These are phyloP conservation scores for Botrytis deweyae DNA, from an alignment of 2,329 filamentous ascomycete species.

Conservation along the genomic window DNA sequence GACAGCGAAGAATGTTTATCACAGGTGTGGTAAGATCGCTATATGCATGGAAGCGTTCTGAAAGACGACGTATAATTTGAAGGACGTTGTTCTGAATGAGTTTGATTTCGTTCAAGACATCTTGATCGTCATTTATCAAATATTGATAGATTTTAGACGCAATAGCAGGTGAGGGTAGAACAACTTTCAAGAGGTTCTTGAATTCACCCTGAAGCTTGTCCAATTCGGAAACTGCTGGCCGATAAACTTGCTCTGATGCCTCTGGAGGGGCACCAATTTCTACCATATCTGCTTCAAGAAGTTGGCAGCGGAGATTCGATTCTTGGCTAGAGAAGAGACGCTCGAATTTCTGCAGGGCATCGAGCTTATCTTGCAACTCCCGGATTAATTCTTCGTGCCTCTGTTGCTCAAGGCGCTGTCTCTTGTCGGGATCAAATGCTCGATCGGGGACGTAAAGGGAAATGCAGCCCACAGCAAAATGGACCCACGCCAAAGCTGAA, in stretches of 20 bases:
- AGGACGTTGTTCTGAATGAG: constrained; percentile 57
- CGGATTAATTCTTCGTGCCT: constrained; percentile 56
- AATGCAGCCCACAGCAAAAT: constrained; percentile 72
- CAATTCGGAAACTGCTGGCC: constrained; percentile 68
- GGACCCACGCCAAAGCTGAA: constrained; percentile 67
- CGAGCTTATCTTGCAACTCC: constrained; percentile 56
- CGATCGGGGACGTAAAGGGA: constrained; percentile 82
- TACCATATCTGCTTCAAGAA: constrained; percentile 61
- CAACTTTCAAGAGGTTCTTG: constrained; percentile 63
- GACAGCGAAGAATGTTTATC: constrained; percentile 73
- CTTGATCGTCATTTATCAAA: constrained; percentile 42
- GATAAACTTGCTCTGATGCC: constrained; percentile 64
- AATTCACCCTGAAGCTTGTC: constrained; percentile 79
- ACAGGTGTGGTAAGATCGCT: constrained; percentile 80
- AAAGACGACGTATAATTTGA: constrained; percentile 69
- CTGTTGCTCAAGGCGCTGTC: constrained; percentile 63
- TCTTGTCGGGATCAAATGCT: constrained; percentile 76
- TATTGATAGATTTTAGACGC: constrained; percentile 25
- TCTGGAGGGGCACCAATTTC: constrained; percentile 66
- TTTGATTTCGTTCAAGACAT: constrained; percentile 42
- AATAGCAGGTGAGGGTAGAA: constrained; percentile 31
- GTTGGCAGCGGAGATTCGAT: constrained; percentile 63
- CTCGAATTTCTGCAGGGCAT: constrained; percentile 66
- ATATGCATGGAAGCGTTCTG: constrained; percentile 70
- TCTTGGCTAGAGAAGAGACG: constrained; percentile 63